Conservation (phyloP, 2,329 filamentous ascomycete genomes). For the Colletotrichum lindemuthianum region DNA sequence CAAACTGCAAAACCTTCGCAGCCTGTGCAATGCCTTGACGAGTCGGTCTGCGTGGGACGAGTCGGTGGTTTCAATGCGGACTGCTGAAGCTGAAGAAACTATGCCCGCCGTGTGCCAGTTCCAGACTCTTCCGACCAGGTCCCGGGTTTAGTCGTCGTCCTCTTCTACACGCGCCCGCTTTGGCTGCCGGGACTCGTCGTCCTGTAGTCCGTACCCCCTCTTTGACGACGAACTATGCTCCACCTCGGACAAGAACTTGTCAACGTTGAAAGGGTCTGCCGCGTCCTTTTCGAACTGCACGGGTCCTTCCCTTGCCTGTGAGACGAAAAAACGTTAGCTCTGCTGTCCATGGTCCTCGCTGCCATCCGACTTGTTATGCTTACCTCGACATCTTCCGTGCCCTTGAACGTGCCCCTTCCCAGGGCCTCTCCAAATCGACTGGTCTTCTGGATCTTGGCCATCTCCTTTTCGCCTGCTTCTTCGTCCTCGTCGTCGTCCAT, state of each 20-base stretch:
- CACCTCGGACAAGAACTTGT: slow-evolving; percentile 89
- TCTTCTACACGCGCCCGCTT: slow-evolving; percentile 86
- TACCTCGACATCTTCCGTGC: slow-evolving; percentile 83
- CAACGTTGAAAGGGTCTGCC: slow-evolving; percentile 89
- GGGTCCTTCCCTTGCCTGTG: slow-evolving; percentile 81
- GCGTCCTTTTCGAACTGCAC: slow-evolving; percentile 96
- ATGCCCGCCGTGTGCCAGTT: too few relatives aligned
- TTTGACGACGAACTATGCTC: slow-evolving; percentile 70
- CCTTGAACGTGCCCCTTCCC: slow-evolving; percentile 91
- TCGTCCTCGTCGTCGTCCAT: slow-evolving; percentile 82
- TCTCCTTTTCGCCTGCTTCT: slow-evolving; percentile 81
- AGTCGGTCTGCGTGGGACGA: background rate
- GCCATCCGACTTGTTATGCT: slow-evolving; percentile 44
- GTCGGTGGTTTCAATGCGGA: slow-evolving; percentile 14
- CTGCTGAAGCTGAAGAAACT: too few relatives aligned
- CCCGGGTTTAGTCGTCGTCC: slow-evolving; percentile 60
- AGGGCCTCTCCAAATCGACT: slow-evolving; percentile 87
- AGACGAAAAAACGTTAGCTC: slow-evolving; percentile 2
- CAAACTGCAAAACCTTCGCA: background rate
- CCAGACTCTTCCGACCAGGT: background rate
- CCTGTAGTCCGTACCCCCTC: slow-evolving; percentile 81
- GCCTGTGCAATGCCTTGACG: slow-evolving; percentile 8
- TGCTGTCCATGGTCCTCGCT: background rate
- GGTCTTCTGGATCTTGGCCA: slow-evolving; percentile 87
- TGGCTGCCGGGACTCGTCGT: slow-evolving; percentile 65